Percentiles rank a stretch among this genome's conserved stretches.
phyloP scores from a whole-genome alignment of 1,284 basidiomycete species.

The Sanghuangporus sanghuang region DNA sequence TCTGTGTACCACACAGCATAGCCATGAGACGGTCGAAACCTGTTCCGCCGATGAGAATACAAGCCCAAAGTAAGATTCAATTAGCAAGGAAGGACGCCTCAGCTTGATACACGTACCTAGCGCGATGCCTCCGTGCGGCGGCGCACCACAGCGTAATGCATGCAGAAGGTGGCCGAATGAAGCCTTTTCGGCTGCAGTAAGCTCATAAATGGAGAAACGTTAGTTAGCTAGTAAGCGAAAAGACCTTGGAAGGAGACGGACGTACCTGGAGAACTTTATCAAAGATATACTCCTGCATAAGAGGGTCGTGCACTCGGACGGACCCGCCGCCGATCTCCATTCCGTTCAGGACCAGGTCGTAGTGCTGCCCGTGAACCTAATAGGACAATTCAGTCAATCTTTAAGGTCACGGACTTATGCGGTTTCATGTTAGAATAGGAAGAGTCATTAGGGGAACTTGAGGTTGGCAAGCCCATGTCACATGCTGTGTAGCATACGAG shows the following conservation, averaged over 20 bases:
- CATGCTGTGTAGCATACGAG: background rate
- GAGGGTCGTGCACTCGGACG: conserved; percentile 86
- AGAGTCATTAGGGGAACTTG: background rate
- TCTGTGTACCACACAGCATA: conserved; percentile 78
- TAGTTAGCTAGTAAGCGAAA: conserved; percentile 6
- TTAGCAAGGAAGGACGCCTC: conserved; percentile 7
- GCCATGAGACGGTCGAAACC: conserved; percentile 92
- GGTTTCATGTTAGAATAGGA: background rate
- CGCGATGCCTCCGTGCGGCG: conserved; percentile 94
- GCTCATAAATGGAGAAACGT: conserved; percentile 36
- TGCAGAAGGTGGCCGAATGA: conserved; percentile 83
- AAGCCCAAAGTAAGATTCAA: conserved; percentile 16
- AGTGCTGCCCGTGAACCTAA: conserved; percentile 90
- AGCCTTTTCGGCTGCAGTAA: conserved; percentile 63
- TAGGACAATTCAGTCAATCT: background rate
- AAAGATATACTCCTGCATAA: conserved; percentile 84
- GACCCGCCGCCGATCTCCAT: conserved; percentile 92
- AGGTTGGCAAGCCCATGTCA: background rate
- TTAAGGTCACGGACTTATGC: background rate
- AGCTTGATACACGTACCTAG: conserved; percentile 49
- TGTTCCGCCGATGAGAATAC: conserved; percentile 27
- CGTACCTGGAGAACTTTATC: conserved; percentile 70
- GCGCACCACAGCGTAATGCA: conserved; percentile 84
- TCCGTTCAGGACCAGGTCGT: conserved; percentile 95
- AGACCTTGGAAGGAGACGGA: conserved; percentile 6